phyloP scores from a whole-genome alignment of 73 alveolate genomes.

The Paramecium bursaria region DNA sequence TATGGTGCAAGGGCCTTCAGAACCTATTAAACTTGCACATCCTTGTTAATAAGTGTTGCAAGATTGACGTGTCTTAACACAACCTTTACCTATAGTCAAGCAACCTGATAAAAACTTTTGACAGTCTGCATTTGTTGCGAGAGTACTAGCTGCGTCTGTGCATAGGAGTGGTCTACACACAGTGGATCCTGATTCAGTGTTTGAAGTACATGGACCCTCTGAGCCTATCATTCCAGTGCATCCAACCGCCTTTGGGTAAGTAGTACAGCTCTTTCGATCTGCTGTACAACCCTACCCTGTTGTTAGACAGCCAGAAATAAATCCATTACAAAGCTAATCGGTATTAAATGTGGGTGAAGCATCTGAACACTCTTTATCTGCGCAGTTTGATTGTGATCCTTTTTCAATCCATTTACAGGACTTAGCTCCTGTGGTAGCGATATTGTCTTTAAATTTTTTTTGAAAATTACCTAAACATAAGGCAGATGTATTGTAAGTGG shows the following conservation, averaged over 20 bases:
- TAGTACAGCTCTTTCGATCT: no score
- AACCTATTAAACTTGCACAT: conserved; percentile 30
- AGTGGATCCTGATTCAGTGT: no score
- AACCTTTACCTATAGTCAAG: conserved; percentile 37
- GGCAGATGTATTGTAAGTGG: not conserved
- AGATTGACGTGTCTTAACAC: not conserved
- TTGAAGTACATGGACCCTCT: no score
- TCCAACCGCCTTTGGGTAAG: no score
- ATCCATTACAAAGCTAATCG: conserved; percentile 4
- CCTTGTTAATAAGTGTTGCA: not conserved
- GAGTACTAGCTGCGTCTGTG: conserved; percentile 10
- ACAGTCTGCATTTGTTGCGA: conserved; percentile 4
- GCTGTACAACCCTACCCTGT: not conserved
- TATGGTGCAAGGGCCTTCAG: conserved; percentile 35
- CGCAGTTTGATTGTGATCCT: no score
- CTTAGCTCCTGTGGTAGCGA: conserved; percentile 1
- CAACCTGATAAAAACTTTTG: not conserved
- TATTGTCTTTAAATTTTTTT: no score
- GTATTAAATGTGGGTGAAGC: conserved; percentile 29
- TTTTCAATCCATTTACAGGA: conserved; percentile 24
- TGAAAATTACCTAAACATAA: conserved; percentile 4
- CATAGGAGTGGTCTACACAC: conserved; percentile 8
- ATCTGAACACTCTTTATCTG: conserved; percentile 42
- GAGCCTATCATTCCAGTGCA: no score
- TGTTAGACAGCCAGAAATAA: not conserved